phyloP scores from a whole-genome alignment of 2,329 filamentous ascomycete species.

The Xenoacremonium recifei region DNA sequence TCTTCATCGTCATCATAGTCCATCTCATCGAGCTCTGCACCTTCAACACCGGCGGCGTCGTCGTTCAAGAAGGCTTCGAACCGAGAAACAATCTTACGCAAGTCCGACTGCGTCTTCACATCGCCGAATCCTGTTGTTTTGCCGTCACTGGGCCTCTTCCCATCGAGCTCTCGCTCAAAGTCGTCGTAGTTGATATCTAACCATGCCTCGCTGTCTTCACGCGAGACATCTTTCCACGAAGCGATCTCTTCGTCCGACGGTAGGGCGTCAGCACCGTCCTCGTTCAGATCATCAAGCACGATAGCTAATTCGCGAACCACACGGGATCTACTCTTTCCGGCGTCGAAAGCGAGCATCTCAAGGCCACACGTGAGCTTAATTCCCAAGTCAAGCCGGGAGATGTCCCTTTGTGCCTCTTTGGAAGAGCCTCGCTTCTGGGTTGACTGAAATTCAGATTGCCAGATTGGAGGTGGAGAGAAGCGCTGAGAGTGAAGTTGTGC shows the following conservation, averaged over 20 bases:
- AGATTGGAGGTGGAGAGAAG: constrained; percentile 63
- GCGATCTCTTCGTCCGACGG: constrained; percentile 73
- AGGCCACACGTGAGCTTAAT: constrained; percentile 92
- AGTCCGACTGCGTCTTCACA: constrained; percentile 65
- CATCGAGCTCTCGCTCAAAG: constrained; percentile 76
- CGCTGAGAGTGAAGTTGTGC: constrained; percentile 87
- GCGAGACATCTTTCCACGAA: constrained; percentile 59
- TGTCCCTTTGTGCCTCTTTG: constrained; percentile 13
- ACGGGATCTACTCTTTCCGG: constrained; percentile 66
- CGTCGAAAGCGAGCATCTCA: constrained; percentile 76
- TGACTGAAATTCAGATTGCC: constrained; percentile 36
- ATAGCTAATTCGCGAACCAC: constrained; percentile 73
- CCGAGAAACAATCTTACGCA: constrained; percentile 88
- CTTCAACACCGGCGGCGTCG: constrained; percentile 76
- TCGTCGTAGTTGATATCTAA: constrained; percentile 88
- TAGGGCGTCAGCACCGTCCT: constrained; percentile 64
- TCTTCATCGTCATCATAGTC: constrained; percentile 58
- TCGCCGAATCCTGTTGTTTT: constrained; percentile 59
- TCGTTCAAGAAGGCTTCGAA: constrained; percentile 92
- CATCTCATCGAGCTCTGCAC: constrained; percentile 71
- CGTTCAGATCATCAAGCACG: constrained; percentile 70
- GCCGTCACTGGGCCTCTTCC: constrained; percentile 38
- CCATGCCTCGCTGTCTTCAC: constrained; percentile 87
- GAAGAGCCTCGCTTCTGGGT: constrained; percentile 14
- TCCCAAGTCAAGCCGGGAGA: constrained; percentile 60